Percentiles rank a stretch among this genome's conserved stretches.
phyloP scores from a whole-genome alignment of 2,329 filamentous ascomycete species.

The Keithomyces neogunnii region DNA sequence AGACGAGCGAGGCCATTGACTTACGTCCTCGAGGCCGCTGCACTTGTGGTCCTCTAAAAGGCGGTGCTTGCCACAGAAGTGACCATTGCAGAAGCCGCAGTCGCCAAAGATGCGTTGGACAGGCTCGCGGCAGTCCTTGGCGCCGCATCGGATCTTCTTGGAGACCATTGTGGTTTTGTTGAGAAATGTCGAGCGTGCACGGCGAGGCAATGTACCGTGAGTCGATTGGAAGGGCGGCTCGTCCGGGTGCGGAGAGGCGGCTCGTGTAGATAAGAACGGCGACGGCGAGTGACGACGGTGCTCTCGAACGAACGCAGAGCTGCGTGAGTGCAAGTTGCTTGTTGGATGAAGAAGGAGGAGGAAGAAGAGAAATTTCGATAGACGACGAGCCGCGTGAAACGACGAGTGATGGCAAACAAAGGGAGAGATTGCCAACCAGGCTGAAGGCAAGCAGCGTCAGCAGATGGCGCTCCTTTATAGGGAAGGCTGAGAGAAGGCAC shows the following conservation, averaged over 20 bases:
- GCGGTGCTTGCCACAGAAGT: conserved; percentile 92
- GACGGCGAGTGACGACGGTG: too few species aligned
- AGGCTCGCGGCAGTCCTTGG: conserved; percentile 79
- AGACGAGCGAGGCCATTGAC: conserved; percentile 18
- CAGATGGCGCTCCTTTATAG: conserved; percentile 8
- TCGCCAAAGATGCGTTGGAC: conserved; percentile 93
- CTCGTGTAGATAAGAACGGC: not conserved
- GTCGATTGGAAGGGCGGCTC: too few species aligned
- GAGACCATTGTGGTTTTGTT: conserved; percentile 45
- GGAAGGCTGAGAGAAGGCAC: conserved; percentile 3
- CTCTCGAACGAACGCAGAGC: not conserved
- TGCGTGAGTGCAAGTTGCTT: not conserved
- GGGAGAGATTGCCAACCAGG: conserved; percentile 4
- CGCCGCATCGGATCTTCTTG: conserved; percentile 77
- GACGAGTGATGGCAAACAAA: not conserved
- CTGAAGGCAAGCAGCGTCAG: conserved; percentile 6
- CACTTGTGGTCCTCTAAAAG: conserved; percentile 93
- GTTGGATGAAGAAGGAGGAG: conserved; percentile 8
- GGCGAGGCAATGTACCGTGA: too few species aligned
- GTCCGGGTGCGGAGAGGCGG: not conserved
- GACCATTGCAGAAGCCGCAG: conserved; percentile 88
- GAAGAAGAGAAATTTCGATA: not conserved
- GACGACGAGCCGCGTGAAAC: not conserved
- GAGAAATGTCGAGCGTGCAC: not conserved
- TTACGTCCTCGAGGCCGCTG: conserved; percentile 78